Evolutionary conservation across 1,284 basidiomycete species (phyloP).

Genomic region (Cutaneotrichosporon arboriforme): DNA sequence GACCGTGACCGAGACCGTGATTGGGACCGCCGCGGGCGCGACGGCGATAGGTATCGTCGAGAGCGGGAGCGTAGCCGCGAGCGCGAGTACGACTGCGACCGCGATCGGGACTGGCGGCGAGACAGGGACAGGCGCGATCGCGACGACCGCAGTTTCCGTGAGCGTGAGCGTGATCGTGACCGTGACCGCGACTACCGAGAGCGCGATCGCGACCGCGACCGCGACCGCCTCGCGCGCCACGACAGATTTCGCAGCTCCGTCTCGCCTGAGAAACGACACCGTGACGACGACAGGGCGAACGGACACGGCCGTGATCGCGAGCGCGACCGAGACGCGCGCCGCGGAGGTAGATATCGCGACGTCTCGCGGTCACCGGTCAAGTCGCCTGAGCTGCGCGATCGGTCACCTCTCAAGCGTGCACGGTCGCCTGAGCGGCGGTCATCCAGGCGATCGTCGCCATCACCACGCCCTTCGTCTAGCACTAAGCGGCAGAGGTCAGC

Average conservation of each 20-base stretch:
- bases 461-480: background rate
- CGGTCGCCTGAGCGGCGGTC: conserved; percentile 2
- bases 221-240: background rate
- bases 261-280: conserved; percentile 3
- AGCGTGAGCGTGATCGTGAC: conserved; percentile 6
- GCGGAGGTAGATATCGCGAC: background rate
- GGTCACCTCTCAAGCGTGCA: background rate
- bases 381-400: conserved; percentile 2
- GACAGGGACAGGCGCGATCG: conserved; percentile 4
- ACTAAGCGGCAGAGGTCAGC: background rate
- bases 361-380: background rate
- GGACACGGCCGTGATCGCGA: background rate
- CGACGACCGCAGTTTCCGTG: background rate
- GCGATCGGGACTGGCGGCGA: background rate
- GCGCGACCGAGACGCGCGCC: background rate
- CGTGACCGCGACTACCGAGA: conserved; percentile 7
- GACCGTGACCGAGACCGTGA: background rate
- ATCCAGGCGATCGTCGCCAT: background rate
- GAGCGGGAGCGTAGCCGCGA: background rate
- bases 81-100: background rate
- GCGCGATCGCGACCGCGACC: conserved; percentile 5
- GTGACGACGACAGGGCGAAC: conserved; percentile 4
- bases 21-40: too few relatives aligned
- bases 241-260: background rate
- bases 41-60: background rate